A percentile compares a stretch with the other conserved stretches of the same genome.
phyloP scores from a whole-genome alignment of 441 rosid species.

The Euphorbia celastroides region DNA sequence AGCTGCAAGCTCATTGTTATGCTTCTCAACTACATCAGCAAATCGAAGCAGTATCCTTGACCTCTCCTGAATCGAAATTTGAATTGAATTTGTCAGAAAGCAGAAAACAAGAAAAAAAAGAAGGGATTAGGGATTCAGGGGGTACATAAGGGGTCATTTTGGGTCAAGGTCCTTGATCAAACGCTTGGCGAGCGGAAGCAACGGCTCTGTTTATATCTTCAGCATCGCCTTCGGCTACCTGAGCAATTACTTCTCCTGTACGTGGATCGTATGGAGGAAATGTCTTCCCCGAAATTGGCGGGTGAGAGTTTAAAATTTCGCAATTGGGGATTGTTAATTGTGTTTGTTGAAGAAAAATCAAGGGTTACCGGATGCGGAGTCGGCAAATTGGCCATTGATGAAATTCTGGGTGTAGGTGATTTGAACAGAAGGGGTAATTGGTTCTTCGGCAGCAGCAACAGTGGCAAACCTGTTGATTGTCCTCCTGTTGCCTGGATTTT shows the following conservation, averaged over 20 bases:
- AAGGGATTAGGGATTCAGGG: background rate
- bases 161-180: conserved; percentile 78
- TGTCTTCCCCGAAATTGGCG: conserved; percentile 45
- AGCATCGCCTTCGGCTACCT: conserved; percentile 64
- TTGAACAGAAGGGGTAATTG: conserved; percentile 49
- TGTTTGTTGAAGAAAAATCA: background rate
- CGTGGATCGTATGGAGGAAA: conserved; percentile 61
- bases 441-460: conserved; percentile 43
- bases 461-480: conserved; percentile 40
- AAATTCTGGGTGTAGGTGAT: conserved; percentile 51
- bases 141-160: conserved; percentile 60
- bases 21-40: conserved; percentile 82
- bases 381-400: conserved; percentile 72
- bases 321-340: background rate
- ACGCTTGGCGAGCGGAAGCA: conserved; percentile 64
- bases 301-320: background rate
- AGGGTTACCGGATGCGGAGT: conserved; percentile 57
- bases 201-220: conserved; percentile 70
- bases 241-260: conserved; percentile 49
- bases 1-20: conserved; percentile 66
- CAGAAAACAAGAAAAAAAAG: background rate
- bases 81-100: background rate
- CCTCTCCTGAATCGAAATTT: conserved; percentile 54
- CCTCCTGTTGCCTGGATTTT: conserved; percentile 13
- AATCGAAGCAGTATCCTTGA: conserved; percentile 57